phyloP scores from a whole-genome alignment of 202 grass and related monocot genomes.

The Schoenoplectus triqueter region DNA sequence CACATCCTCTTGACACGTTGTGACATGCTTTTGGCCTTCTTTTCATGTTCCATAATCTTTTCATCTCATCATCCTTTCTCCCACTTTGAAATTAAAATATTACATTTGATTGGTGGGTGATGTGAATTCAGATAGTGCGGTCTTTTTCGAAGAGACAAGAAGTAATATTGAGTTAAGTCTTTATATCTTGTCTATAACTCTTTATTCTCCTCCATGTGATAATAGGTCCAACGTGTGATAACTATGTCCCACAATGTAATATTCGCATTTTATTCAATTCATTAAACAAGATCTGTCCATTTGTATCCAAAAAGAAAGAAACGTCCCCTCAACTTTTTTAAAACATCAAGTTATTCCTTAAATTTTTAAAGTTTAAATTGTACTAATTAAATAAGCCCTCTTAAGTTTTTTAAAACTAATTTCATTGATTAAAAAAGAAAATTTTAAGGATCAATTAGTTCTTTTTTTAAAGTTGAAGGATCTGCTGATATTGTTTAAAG shows the following conservation, averaged over 20 bases:
- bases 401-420: no score
- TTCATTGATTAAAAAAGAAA: no score
- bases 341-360: no score
- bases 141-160: background rate
- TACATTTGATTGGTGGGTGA: background rate
- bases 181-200: background rate
- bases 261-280: background rate
- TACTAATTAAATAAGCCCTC: no score
- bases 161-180: background rate
- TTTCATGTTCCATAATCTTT: background rate
- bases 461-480: no score
- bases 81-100: conserved; percentile 1
- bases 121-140: background rate
- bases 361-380: no score
- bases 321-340: no score
- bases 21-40: background rate
- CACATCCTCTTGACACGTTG: background rate
- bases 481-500: no score
- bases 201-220: background rate
- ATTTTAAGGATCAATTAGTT: no score
- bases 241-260: background rate
- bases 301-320: background rate
- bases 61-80: background rate
- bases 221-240: background rate
- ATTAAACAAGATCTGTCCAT: background rate